phyloP scores from a whole-genome alignment of 495 filamentous ascomycete species.

The Cryomyces minteri region DNA sequence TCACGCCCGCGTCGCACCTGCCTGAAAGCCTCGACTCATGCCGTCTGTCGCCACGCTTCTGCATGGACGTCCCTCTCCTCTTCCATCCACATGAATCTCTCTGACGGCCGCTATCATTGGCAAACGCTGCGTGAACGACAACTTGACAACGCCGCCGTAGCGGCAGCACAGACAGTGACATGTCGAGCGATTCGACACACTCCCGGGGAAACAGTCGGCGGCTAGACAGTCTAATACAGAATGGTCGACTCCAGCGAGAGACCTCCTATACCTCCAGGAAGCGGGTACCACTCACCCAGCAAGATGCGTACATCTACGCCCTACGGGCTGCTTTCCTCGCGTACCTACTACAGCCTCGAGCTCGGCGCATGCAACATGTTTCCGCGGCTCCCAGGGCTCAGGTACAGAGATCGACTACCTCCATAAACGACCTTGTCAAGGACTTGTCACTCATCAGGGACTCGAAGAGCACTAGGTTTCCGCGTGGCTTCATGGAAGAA shows the following conservation, averaged over 20 bases:
- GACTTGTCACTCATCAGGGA: conserved; percentile 59
- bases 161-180: conserved; percentile 1
- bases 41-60: no score
- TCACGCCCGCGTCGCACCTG: no score
- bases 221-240: conserved; percentile 35
- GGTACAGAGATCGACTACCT: conserved; percentile 47
- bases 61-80: no score
- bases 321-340: conserved; percentile 82
- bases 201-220: conserved; percentile 8
- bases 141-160: no score
- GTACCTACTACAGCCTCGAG: conserved; percentile 81
- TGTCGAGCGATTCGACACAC: conserved; percentile 5
- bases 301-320: conserved; percentile 78
- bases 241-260: conserved; percentile 29
- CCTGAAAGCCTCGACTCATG: no score
- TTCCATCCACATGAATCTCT: neutral
- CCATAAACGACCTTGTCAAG: conserved; percentile 50
- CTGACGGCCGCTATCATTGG: neutral
- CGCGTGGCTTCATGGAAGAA: conserved; percentile 54
- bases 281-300: conserved; percentile 28
- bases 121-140: no score
- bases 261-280: conserved; percentile 28
- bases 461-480: conserved; percentile 62
- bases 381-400: conserved; percentile 28
- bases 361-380: conserved; percentile 71